A percentile compares a stretch with the other conserved stretches of the same genome.
These are phyloP conservation scores for Thermomucor indicae-seudaticae DNA, from an alignment of 371 early-diverging fungal genomes.

Conservation along the genomic window DNA sequence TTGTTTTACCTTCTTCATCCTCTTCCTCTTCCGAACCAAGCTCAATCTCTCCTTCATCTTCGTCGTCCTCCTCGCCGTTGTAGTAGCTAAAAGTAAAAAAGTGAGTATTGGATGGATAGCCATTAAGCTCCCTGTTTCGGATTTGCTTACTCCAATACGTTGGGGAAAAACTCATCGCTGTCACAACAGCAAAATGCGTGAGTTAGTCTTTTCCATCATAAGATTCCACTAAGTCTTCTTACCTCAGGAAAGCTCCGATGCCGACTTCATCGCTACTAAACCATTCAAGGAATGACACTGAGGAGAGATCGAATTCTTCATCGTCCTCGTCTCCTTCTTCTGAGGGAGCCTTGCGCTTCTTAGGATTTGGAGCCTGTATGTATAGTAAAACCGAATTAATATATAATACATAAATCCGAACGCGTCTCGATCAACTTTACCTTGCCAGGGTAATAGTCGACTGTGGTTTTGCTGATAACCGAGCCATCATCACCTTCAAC, in stretches of 20 bases:
- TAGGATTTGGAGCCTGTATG: slow-evolving; percentile 16
- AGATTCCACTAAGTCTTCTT: not conserved
- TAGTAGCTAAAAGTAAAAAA: slow-evolving; percentile 4
- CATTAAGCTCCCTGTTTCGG: not conserved
- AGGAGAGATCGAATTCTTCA: slow-evolving; percentile 16
- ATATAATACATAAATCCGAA: not conserved
- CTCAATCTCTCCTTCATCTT: slow-evolving; percentile 33
- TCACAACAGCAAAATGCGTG: not conserved
- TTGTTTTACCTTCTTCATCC: slow-evolving; percentile 6
- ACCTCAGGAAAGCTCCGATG: slow-evolving; percentile 27
- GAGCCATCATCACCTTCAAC: slow-evolving; percentile 37
- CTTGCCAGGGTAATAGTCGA: slow-evolving; percentile 53
- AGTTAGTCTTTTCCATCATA: not conserved
- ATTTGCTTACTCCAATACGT: slow-evolving; percentile 24
- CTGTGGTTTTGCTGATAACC: slow-evolving; percentile 29
- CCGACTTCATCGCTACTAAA: slow-evolving; percentile 39
- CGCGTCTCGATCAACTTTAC: slow-evolving; percentile 3
- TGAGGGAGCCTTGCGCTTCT: slow-evolving; percentile 52
- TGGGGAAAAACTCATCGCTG: slow-evolving; percentile 42
- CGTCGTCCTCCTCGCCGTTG: slow-evolving; percentile 20
- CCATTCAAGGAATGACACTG: slow-evolving; percentile 48
- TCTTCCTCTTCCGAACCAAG: slow-evolving; percentile 22
- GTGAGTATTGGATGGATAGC: not conserved
- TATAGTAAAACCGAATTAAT: not conserved
- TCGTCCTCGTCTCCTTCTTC: slow-evolving; percentile 28